A percentile compares a stretch with the other conserved stretches of the same genome.
Evolutionary conservation across 2,329 filamentous ascomycete species (phyloP).

Genomic region (Cryphonectria japonica): DNA sequence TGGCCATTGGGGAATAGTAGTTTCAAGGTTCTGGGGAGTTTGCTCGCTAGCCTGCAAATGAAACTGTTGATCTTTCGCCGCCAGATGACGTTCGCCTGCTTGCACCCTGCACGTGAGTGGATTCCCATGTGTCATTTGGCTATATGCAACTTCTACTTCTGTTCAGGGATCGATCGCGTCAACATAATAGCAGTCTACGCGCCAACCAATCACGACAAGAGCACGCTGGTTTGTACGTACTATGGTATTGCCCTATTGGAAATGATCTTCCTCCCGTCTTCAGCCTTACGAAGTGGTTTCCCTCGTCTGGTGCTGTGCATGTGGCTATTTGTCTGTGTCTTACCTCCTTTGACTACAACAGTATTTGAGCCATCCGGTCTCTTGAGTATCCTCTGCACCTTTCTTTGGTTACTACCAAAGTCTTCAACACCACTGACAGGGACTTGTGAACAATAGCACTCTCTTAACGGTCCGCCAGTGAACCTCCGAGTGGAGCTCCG

Average conservation of each 20-base stretch:
- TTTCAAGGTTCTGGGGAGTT: slow-evolving; percentile 26
- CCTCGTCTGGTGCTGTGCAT: not conserved
- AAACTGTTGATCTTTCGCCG: slow-evolving; percentile 34
- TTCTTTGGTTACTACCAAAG: not conserved
- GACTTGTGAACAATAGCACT: not conserved
- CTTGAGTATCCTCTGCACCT: not conserved
- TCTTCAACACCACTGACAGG: not conserved
- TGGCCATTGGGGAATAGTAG: slow-evolving; percentile 19
- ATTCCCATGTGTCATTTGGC: slow-evolving; percentile 15
- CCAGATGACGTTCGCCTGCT: slow-evolving; percentile 21
- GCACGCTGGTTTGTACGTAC: not conserved
- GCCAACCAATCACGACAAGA: not conserved
- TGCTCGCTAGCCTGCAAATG: slow-evolving; percentile 30
- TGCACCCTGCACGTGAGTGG: slow-evolving; percentile 15
- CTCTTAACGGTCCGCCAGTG: not conserved
- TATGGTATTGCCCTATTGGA: not conserved
- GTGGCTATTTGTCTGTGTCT: not conserved
- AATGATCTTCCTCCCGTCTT: not conserved
- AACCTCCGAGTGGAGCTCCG: not conserved
- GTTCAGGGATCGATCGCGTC: not conserved
- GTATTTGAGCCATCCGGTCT: not conserved
- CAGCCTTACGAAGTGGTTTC: not conserved
- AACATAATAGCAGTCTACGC: not conserved
- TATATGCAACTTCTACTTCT: not conserved
- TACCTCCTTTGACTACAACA: not conserved